A percentile compares a stretch with the other conserved stretches of the same genome.
Evolutionary conservation across 176 grass and related monocot genomes (phyloP).

Genomic region (Alloteropsis semialata): DNA sequence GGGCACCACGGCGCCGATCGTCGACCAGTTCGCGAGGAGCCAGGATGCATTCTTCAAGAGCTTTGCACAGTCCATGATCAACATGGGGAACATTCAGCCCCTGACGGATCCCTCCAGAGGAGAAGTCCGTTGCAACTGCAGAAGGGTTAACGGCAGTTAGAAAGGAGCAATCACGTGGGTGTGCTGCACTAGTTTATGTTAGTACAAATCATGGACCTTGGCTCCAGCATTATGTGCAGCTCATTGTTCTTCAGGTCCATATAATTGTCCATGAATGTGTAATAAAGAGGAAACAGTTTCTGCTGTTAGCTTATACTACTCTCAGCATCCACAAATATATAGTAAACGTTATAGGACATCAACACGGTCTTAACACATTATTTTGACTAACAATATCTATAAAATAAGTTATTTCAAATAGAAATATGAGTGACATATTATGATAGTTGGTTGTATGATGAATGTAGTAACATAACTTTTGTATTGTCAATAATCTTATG

Average conservation of each 20-base stretch:
- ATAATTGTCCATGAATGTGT: neutral
- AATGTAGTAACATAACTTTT: too few species aligned
- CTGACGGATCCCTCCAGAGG: slow-evolving; percentile 28
- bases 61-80: slow-evolving; percentile 58
- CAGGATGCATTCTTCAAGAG: slow-evolving; percentile 49
- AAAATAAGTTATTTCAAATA: too few species aligned
- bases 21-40: slow-evolving; percentile 46
- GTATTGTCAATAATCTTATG: too few species aligned
- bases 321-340: too few species aligned
- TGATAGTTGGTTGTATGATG: too few species aligned
- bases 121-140: slow-evolving; percentile 46
- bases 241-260: neutral
- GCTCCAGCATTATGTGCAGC: too few species aligned
- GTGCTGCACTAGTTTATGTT: neutral
- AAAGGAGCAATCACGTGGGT: neutral
- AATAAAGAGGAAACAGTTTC: neutral
- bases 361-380: too few species aligned
- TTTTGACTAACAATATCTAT: too few species aligned
- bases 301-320: neutral
- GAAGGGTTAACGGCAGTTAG: slow-evolving; percentile 15
- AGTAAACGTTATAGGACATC: too few species aligned
- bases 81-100: slow-evolving; percentile 58
- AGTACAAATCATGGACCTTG: neutral
- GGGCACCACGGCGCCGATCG: slow-evolving; percentile 25
- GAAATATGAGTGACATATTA: too few species aligned